Evolutionary conservation across 2,329 filamentous ascomycete species (phyloP).

Genomic region (Diaporthe australafricana): DNA sequence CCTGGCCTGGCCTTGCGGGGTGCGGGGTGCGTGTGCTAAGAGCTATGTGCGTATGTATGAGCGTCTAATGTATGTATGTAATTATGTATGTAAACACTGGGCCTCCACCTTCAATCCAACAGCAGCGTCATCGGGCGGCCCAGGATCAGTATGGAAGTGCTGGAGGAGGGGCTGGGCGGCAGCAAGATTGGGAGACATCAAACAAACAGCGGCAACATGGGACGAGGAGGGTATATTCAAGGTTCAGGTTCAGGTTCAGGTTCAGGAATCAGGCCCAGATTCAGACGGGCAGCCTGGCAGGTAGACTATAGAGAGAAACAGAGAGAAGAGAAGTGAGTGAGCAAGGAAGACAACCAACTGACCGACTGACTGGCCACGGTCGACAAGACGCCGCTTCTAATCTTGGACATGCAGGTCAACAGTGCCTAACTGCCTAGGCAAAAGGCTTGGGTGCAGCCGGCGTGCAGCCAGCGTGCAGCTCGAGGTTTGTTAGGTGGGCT

Average conservation of each 20-base stretch:
- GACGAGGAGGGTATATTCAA: constrained; percentile 8
- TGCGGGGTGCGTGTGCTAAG: neutral
- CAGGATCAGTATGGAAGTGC: constrained; percentile 9
- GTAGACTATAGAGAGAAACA: neutral
- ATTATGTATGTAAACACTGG: constrained; percentile 7
- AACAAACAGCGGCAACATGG: constrained; percentile 6
- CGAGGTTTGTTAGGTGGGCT: constrained; percentile 11
- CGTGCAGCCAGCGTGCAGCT: constrained; percentile 9
- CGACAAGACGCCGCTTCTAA: constrained; percentile 31
- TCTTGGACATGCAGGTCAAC: constrained; percentile 27
- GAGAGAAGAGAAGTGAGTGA: neutral
- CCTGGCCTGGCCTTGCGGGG: constrained; percentile 19
- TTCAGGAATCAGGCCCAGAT: constrained; percentile 5
- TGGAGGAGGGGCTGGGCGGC: constrained; percentile 6
- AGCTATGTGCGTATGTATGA: neutral
- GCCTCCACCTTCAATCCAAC: constrained; percentile 15
- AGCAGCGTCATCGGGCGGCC: constrained; percentile 33
- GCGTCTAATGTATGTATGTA: neutral
- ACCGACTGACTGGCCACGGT: constrained; percentile 8
- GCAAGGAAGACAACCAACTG: neutral
- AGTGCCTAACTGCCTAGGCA: constrained; percentile 12
- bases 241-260: constrained; percentile 17
- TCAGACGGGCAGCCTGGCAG: neutral
- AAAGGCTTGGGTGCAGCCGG: constrained; percentile 9
- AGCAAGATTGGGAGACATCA: constrained; percentile 5